Base-by-base conservation (phyloP, 805 yeast species). In the Zygosaccharomyces rouxii region DNA sequence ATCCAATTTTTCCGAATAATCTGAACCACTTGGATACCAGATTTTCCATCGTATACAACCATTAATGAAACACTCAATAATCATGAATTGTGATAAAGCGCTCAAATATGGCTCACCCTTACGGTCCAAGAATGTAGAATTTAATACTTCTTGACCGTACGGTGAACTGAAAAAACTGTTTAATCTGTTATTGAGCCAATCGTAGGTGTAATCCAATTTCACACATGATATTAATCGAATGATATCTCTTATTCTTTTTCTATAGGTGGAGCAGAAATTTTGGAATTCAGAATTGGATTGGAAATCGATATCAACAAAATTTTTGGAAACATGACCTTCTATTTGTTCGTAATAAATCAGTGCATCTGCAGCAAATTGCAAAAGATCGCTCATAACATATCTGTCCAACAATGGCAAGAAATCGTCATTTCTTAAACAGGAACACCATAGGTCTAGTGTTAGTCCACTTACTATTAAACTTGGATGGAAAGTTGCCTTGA, bases 1-100 rank as follows among this genome's bases (percentile, higher is more conserved):
- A 44, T 81, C 83, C 11, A 80, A 71, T 33, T 71, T 70, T 31
- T 78, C 82, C 44, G 78, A 74, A 50, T 71, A 74, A 41, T 70
- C 73, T 11, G 54, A 52, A 11, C 57, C 56, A 46, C 52, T 52
- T 1, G 64, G 56, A 58, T 88, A 89, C 97, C 97, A 92, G 14
- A 89, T 81, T 58, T 88, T 81, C 99, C 99, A 95, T 62, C 99
- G 79, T 10, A 94, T 83, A 21, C 95, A 84, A 31, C 98, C 99
- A 51, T 96, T 78, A 29, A 94, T 79, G 56, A 95, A 84, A 30
- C 96, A 84, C 66, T 92, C 98, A 23, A 89, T 87, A 22, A 89
- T 80, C 61, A 82, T 83, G 52, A 94, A 81, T 63, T 89, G 97
- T 0, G 95, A 79, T 46, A 83, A 77, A 0, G 95, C 94, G 51